Conservation (phyloP, 2,329 filamentous ascomycete genomes). For the Daldinia sp. region DNA sequence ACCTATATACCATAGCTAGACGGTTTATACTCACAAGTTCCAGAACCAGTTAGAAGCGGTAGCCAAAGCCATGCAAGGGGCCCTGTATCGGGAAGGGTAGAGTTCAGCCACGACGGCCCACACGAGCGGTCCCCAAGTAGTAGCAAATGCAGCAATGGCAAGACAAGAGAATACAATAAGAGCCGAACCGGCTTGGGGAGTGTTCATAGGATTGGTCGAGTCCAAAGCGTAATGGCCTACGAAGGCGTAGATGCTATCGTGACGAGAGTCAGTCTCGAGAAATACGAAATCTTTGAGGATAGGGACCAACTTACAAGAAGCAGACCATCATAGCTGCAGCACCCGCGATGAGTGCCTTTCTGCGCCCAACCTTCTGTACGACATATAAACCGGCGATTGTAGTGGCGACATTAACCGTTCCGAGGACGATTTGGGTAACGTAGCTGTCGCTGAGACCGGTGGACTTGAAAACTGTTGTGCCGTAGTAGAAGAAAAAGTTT, state of each 20-base stretch:
- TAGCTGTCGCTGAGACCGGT: constrained; percentile 72
- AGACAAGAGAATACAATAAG: constrained; percentile 75
- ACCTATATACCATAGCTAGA: background rate
- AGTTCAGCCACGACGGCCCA: constrained; percentile 73
- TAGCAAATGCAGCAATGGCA: constrained; percentile 72
- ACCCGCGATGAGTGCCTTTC: constrained; percentile 68
- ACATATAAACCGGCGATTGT: constrained; percentile 72
- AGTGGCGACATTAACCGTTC: constrained; percentile 71
- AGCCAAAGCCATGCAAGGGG: constrained; percentile 62
- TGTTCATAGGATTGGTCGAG: constrained; percentile 52
- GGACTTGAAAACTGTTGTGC: constrained; percentile 64
- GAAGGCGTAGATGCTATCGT: constrained; percentile 55
- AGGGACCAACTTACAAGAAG: constrained; percentile 52
- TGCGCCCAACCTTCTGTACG: constrained; percentile 70
- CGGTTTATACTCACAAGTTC: constrained; percentile 60
- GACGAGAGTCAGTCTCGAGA: constrained; percentile 10
- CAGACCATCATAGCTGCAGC: constrained; percentile 67
- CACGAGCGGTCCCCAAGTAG: constrained; percentile 74
- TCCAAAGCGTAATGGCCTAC: constrained; percentile 58
- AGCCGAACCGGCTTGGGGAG: constrained; percentile 61
- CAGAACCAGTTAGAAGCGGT: constrained; percentile 69
- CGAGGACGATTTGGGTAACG: constrained; percentile 72
- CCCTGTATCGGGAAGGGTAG: constrained; percentile 66
- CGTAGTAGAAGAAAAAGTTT: constrained; percentile 74
- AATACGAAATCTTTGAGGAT: background rate